Percentiles rank a stretch among this genome's conserved stretches.
These are phyloP conservation scores for Rhizopogon sp. DNA, from an alignment of 768 basidiomycete species.

Conservation along the genomic window DNA sequence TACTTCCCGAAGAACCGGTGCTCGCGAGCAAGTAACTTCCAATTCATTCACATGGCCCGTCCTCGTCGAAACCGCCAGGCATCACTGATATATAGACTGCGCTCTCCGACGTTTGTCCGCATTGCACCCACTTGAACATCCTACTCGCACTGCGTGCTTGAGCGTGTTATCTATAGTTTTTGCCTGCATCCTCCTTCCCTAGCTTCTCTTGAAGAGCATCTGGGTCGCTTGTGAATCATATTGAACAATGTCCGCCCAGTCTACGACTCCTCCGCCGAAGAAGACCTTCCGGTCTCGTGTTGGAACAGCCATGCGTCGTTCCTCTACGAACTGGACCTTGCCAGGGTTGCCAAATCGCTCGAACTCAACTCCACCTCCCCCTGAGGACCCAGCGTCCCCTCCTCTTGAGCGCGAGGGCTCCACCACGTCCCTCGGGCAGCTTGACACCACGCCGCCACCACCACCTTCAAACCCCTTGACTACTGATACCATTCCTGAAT, in stretches of 20 bases:
- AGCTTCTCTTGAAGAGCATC: not conserved
- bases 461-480: conserved; percentile 26
- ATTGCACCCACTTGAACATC: conserved; percentile 13
- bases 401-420: conserved; percentile 25
- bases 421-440: conserved; percentile 24
- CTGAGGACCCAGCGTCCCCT: conserved; percentile 23
- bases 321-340: conserved; percentile 50
- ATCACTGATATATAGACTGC: conserved; percentile 25
- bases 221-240: not conserved
- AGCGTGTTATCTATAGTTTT: conserved; percentile 3
- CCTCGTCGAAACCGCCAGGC: conserved; percentile 34
- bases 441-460: conserved; percentile 24
- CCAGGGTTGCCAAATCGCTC: conserved; percentile 27
- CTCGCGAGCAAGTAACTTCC: conserved; percentile 14
- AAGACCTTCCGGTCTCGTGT: conserved; percentile 53
- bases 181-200: not conserved
- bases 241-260: conserved; percentile 17
- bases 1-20: conserved; percentile 15
- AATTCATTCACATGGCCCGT: conserved; percentile 21
- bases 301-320: conserved; percentile 54
- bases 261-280: conserved; percentile 29
- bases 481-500: conserved; percentile 62
- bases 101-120: conserved; percentile 15
- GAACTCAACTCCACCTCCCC: conserved; percentile 21
- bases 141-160: conserved; percentile 5